Evolutionary conservation across 2,329 filamentous ascomycete genomes (phyloP), one percentile per base, ranked within the genome.

Genomic region (Mycogone perniciosa): DNA sequence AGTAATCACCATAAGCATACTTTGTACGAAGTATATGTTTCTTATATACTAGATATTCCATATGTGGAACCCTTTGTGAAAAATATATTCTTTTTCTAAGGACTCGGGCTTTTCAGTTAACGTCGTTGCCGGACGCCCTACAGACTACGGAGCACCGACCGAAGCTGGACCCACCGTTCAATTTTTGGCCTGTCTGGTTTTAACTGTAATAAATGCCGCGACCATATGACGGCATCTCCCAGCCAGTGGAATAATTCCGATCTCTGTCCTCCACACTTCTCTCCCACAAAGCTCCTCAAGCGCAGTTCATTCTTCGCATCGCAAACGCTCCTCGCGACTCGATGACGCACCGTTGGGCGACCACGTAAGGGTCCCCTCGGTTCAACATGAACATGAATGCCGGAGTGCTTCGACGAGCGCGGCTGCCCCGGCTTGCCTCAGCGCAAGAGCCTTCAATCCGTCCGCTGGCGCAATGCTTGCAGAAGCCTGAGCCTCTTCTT

Each of bases 331-430:
- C 13, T 42, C 51, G 50, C 53, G 51, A 56, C 54, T 62, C 48
- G 60, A 67, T 60, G 55, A 67, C 66, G 64, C 60, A 57, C 55
- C 57, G 55, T 54, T 59, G 52, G 57, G 56, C 57, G 47, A 55
- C 46, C 51, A 46, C 45, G 47, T 54, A 41, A 57, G 53, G 54
- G 57, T 56, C 56, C 55, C 60, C 54, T 54, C 60, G 54, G 44
- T 48, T 62, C 62, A 71, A 60, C 59, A 33, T 20, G 20, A 51
- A 31, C 44, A 78, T 78, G 75, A 71, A 70, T 65, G 70, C 72
- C 68, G 74, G 71, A 66, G 69, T 70, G 62, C 68, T 74, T 61
- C 75, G 74, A 60, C 72, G 71, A 62, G 68, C 69, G 67, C 68
- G 77, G 69, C 69, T 75, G 67, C 74, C 74, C 56, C 71, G 69